Evolutionary conservation across 192 early-diverging fungal species (phyloP), one percentile per base, ranked within the genome.

Genomic region (Backusella morwellensis): DNA sequence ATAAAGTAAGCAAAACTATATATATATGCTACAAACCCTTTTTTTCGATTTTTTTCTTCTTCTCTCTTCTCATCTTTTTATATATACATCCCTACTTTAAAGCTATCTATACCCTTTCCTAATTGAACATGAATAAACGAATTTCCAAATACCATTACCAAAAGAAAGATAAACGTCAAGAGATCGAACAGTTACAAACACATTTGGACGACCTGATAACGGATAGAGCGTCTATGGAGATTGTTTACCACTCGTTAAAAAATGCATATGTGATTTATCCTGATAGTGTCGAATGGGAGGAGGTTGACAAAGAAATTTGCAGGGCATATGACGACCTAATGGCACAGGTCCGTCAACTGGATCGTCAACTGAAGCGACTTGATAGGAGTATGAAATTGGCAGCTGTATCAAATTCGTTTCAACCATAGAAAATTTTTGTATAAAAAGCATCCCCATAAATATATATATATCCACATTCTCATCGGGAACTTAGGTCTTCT

Each of bases 241-340:
- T 72, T 32, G 70, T 72, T 15, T 72, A 47, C 8, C 23, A 23
- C 7, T 72, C 70, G 6, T 34, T 72, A 34, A 72, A 72, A 50
- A 72, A 72, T 35, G 70, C 70, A 6, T 72, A 47, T 50, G 40
- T 50, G 2, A n/a, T 72, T 7, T 72, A 72, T 12, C 70, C 70
- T 15, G 41, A 50, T 14, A 6, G 47, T 50, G 44, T 14, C 6
- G 70, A 72, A n/a, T 72, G 40, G 42, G 70, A 72, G 8, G 70
- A 72, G 47, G 9, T 72, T 29, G 70, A 72, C 40, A 72, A 50
- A 11, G 70, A 72, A 72, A 23, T 72, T 29, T 72, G 70, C 42
- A 44, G 70, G 19, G 70, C 70, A 21, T 72, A 72, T 44, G 70
- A 72, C 47, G 70, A 72, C 15, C 19, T 72, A 15, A 72, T 72